phyloP scores from a whole-genome alignment of 495 filamentous ascomycete species.

The Aspergillus bridgeri region DNA sequence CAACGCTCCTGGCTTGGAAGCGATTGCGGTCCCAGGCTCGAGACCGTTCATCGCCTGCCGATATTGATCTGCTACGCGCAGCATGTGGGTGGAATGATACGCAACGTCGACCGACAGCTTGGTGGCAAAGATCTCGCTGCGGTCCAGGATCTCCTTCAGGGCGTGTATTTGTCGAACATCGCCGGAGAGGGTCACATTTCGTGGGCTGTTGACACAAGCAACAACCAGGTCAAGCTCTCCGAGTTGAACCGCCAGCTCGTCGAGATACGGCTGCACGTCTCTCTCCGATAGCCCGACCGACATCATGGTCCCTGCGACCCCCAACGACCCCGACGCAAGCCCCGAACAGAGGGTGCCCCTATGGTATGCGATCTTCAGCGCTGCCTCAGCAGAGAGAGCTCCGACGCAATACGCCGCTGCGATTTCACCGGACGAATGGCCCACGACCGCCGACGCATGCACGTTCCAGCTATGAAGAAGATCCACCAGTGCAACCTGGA shows the following conservation, averaged over 20 bases:
- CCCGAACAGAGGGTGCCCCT: neutral
- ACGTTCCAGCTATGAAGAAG: constrained; percentile 34
- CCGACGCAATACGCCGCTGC: constrained; percentile 24
- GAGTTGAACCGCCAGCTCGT: neutral
- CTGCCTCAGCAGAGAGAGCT: neutral
- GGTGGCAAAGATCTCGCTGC: constrained; percentile 4
- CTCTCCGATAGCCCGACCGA: constrained; percentile 6
- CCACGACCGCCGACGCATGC: constrained; percentile 26
- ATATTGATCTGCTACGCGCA: constrained; percentile 3
- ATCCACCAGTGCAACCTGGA: constrained; percentile 44
- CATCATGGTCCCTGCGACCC: constrained; percentile 9
- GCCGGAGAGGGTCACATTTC: constrained; percentile 30
- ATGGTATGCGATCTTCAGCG: constrained; percentile 8
- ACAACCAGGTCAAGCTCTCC: constrained; percentile 13
- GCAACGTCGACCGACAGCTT: constrained; percentile 9
- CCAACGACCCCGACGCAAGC: neutral
- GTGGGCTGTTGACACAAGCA: constrained; percentile 34
- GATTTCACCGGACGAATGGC: constrained; percentile 46
- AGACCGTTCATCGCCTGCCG: too few relatives aligned
- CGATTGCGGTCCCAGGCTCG: too few relatives aligned
- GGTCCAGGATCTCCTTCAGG: neutral
- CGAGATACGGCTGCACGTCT: neutral
- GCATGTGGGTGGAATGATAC: constrained; percentile 14
- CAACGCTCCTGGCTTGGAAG: too few relatives aligned
- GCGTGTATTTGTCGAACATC: constrained; percentile 15